A percentile compares a stretch with the other conserved stretches of the same genome.
Conservation (phyloP, 495 filamentous ascomycete species). For the Staphylotrichum longicolle region DNA sequence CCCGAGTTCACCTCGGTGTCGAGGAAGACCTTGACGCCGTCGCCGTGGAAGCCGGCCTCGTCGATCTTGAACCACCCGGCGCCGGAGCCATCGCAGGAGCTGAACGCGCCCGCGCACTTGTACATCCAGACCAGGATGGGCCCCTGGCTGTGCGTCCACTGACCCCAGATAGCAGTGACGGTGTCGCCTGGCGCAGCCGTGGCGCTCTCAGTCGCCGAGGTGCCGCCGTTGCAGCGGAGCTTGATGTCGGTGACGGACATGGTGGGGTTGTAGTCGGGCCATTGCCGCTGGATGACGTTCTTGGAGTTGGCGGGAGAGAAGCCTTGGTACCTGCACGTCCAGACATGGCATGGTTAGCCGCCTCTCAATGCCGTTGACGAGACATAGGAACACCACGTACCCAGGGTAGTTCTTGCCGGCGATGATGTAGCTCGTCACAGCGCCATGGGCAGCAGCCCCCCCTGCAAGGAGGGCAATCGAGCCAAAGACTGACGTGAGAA, state of each 20-base stretch:
- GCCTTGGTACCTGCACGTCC: slow-evolving; percentile 30
- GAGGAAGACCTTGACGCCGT: slow-evolving; percentile 10
- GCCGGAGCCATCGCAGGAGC: slow-evolving; percentile 46
- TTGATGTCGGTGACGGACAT: slow-evolving; percentile 38
- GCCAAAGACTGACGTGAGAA: slow-evolving; percentile 15
- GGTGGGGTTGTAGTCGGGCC: slow-evolving; percentile 55
- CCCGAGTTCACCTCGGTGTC: slow-evolving; percentile 6
- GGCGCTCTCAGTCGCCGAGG: slow-evolving; percentile 43
- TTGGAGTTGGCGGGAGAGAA: slow-evolving; percentile 47
- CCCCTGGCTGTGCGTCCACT: slow-evolving; percentile 59
- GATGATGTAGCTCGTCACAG: slow-evolving; percentile 57
- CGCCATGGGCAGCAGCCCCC: slow-evolving; percentile 52
- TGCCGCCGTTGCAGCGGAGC: slow-evolving; percentile 57
- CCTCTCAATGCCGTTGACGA: too few relatives aligned
- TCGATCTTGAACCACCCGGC: slow-evolving; percentile 62
- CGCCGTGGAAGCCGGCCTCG: slow-evolving; percentile 45
- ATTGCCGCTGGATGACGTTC: slow-evolving; percentile 56
- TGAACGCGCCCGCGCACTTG: slow-evolving; percentile 49
- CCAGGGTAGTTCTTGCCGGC: slow-evolving; percentile 52
- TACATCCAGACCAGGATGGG: slow-evolving; percentile 58
- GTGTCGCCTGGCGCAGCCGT: slow-evolving; percentile 47
- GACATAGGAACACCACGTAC: slow-evolving; percentile 25
- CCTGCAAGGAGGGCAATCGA: slow-evolving; percentile 22
- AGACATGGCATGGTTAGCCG: too few relatives aligned
- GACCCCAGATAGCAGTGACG: slow-evolving; percentile 51